A percentile compares a stretch with the other conserved stretches of the same genome.
phyloP scores from a whole-genome alignment of 225 moss, liverwort and hornwort genomes.

The Marchantia paleacea region DNA sequence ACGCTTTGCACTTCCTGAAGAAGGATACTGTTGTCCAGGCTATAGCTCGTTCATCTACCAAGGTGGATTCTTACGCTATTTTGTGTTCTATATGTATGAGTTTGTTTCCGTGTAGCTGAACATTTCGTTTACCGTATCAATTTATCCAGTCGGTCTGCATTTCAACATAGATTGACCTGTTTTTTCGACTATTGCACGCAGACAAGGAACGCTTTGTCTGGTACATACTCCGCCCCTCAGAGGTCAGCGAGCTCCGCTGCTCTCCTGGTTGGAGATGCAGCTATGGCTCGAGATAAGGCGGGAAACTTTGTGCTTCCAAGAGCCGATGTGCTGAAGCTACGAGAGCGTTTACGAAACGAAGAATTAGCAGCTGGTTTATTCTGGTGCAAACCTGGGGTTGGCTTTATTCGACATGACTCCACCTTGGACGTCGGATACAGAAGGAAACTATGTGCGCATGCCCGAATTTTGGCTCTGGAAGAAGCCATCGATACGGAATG shows the following conservation, averaged over 20 bases:
- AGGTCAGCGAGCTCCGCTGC: constrained; percentile 98
- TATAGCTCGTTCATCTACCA: constrained; percentile 93
- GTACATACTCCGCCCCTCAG: constrained; percentile 97
- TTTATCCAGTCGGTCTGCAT: too few species aligned
- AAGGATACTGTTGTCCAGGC: constrained; percentile 98
- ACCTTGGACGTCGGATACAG: constrained; percentile 76
- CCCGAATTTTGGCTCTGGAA: constrained; percentile 88
- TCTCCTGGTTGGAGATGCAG: constrained; percentile 90
- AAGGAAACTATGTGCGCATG: constrained; percentile 95
- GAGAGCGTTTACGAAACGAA: constrained; percentile 94
- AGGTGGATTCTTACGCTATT: constrained; percentile 37
- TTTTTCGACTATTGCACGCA: constrained; percentile 22
- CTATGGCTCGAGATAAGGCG: constrained; percentile 92
- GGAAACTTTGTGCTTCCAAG: constrained; percentile 98
- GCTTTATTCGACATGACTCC: constrained; percentile 67
- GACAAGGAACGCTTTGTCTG: constrained; percentile 98
- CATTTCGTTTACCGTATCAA: too few species aligned
- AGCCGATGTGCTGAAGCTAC: constrained; percentile 86
- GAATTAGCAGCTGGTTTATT: constrained; percentile 87
- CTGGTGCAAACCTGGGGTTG: constrained; percentile 69
- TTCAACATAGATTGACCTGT: not conserved
- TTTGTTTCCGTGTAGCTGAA: not conserved
- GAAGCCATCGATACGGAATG: constrained; percentile 99
- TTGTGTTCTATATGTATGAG: not conserved
- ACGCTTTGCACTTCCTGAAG: constrained; percentile 82